These are phyloP conservation scores for Wickerhamiella qilinensis DNA, from an alignment of 805 yeast genomes.

Conservation along the genomic window DNA sequence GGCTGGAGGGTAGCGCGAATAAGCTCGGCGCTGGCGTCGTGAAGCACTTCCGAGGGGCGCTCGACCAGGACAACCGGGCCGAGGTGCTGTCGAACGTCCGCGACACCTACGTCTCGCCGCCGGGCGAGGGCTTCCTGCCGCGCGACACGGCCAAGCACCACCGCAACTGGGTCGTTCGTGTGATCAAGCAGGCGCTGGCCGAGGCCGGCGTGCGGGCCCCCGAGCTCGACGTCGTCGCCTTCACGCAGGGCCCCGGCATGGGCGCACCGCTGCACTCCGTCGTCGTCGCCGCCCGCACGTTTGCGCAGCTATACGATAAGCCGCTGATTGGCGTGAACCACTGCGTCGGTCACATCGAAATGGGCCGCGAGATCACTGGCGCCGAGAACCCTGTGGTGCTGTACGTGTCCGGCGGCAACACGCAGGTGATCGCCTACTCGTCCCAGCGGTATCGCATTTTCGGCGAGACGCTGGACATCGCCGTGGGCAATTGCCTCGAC, in stretches of 20 bases:
- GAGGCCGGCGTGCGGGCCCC: conserved; percentile 36
- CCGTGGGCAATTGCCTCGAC: conserved; percentile 93
- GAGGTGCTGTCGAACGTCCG: conserved; percentile 75
- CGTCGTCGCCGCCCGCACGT: conserved; percentile 79
- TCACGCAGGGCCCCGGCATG: conserved; percentile 99
- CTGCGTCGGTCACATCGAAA: conserved; percentile 95
- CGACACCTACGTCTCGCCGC: conserved; percentile 91
- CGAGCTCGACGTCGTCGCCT: conserved; percentile 46
- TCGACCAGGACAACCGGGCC: conserved; percentile 44
- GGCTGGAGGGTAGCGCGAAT: conserved; percentile 95
- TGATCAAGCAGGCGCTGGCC: conserved; percentile 46
- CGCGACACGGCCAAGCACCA: conserved; percentile 96
- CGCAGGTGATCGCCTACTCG: conserved; percentile 94
- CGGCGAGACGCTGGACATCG: conserved; percentile 97
- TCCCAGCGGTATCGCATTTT: conserved; percentile 89
- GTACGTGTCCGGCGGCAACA: conserved; percentile 96
- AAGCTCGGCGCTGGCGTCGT: conserved; percentile 90
- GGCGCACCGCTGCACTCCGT: conserved; percentile 96
- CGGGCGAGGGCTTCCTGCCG: conserved; percentile 96
- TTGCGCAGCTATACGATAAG: conserved; percentile 59
- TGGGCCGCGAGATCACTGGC: conserved; percentile 98
- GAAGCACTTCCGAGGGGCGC: conserved; percentile 49
- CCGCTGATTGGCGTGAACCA: conserved; percentile 94
- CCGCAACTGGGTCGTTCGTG: conserved; percentile 79
- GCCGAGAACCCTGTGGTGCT: conserved; percentile 94